A percentile compares a stretch with the other conserved stretches of the same genome.
phyloP scores from a whole-genome alignment of 306 rosid genomes.

The Astragalus membranaceus region DNA sequence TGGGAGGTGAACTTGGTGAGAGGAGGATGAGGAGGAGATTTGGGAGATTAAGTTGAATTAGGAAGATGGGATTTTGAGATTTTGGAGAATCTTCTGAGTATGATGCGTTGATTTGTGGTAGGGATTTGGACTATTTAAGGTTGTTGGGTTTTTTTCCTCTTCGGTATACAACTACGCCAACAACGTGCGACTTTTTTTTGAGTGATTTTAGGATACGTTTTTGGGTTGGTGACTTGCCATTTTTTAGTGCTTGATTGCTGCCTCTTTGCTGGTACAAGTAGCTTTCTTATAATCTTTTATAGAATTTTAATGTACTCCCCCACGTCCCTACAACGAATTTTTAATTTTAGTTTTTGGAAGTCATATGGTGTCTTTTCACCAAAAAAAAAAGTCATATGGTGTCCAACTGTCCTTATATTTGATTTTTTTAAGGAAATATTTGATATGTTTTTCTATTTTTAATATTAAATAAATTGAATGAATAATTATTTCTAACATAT shows the following conservation, averaged over 20 bases:
- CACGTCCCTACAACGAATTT: too few relatives aligned
- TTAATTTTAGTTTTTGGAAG: too few relatives aligned
- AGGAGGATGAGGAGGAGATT: too few relatives aligned
- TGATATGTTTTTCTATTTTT: too few relatives aligned
- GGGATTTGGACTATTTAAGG: conserved; percentile 5
- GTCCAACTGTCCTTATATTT: too few relatives aligned
- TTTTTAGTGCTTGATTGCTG: not conserved
- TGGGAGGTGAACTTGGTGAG: too few relatives aligned
- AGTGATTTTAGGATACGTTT: not conserved
- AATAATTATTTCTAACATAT: too few relatives aligned
- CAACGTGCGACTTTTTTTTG: not conserved
- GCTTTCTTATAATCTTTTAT: not conserved
- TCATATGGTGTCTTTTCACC: too few relatives aligned
- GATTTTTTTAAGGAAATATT: too few relatives aligned
- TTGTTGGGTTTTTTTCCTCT: not conserved
- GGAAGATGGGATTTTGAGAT: not conserved
- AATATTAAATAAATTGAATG: too few relatives aligned
- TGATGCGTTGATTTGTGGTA: not conserved
- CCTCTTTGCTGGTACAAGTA: not conserved
- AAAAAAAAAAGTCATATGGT: too few relatives aligned
- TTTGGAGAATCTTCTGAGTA: not conserved
- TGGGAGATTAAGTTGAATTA: not conserved
- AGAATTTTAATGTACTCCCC: too few relatives aligned
- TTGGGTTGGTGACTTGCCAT: not conserved
- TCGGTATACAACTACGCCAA: not conserved